Evolutionary conservation across 2,329 filamentous ascomycete genomes (phyloP), one percentile per base, ranked within the genome.

Genomic region (Myriosclerotinia scirpicola): DNA sequence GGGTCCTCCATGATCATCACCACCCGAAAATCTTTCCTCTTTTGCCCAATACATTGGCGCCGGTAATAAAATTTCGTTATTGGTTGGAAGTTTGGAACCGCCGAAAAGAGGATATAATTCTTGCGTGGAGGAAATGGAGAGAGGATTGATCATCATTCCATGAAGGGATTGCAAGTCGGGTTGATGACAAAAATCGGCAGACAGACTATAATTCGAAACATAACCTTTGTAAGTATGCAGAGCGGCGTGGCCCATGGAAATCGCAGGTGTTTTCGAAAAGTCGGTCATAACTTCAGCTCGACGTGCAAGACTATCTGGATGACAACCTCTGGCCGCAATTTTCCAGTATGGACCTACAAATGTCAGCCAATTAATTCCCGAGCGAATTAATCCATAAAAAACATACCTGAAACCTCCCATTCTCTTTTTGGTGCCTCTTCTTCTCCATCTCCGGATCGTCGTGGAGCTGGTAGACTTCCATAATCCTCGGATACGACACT

Each of bases 51-150:
- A 90, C 84, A 87, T 87, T 69, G 84, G 85, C 3, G 85, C 85
- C 0, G 86, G 86, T 67, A 88, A 85, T 53, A 88, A 78, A 66
- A 88, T 87, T 71, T 89, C 86, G 69, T 86, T 87, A 73, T 88
- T 88, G 65, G 85, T 81, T 20, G 81, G 82, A 26, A 87, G 80
- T 73, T 89, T 88, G 69, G 83, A 87, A 67, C 86, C 85, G 52
- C 84, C 81, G 71, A 89, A 88, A 46, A 89, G 77, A 9, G 86
- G 86, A 34, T 87, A 80, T 11, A 88, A 77, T 66, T 84, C 82
- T 54, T 81, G 78, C 0, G 84, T 84, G 9, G 82, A 80, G 9
- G 81, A 79, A 50, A 86, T 77, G 53, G 80, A 82, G 34, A 83
- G 77, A 40, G 84, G 82, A 55, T 83, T 79, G 71, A 81, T 76